phyloP scores from a whole-genome alignment of 2,329 filamentous ascomycete genomes.

The Periconia digitata region DNA sequence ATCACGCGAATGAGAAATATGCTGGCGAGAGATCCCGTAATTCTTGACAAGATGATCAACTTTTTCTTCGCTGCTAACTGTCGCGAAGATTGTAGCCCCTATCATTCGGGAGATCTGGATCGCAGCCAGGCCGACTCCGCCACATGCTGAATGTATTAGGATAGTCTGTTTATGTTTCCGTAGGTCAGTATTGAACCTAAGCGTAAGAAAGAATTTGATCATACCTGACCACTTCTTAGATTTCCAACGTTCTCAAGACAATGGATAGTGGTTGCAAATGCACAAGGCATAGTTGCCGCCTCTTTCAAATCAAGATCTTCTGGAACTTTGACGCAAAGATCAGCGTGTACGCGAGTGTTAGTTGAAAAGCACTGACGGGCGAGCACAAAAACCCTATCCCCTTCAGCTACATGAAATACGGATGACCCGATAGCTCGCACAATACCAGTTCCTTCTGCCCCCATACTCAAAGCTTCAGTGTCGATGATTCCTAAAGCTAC shows the following conservation, averaged over 20 bases:
- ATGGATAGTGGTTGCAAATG: constrained; percentile 26
- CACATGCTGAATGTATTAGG: constrained; percentile 23
- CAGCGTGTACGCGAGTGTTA: too few relatives aligned
- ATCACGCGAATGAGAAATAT: constrained; percentile 36
- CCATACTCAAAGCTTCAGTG: too few relatives aligned
- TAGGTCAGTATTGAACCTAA: too few relatives aligned
- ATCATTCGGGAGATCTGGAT: constrained; percentile 17
- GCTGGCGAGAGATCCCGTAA: constrained; percentile 20
- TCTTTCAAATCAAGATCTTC: constrained; percentile 26
- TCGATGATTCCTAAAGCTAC: too few relatives aligned
- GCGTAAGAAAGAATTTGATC: too few relatives aligned
- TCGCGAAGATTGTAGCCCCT: constrained; percentile 30
- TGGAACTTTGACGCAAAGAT: constrained; percentile 24
- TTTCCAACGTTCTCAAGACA: constrained; percentile 22
- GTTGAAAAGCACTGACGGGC: too few relatives aligned
- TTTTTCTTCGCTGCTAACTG: constrained; percentile 24
- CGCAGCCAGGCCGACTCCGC: constrained; percentile 21
- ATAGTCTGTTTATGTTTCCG: constrained; percentile 7
- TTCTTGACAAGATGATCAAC: constrained; percentile 12
- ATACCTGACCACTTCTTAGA: too few relatives aligned
- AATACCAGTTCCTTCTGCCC: too few relatives aligned
- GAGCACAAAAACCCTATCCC: too few relatives aligned
- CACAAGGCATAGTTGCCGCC: constrained; percentile 25
- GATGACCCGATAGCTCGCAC: too few relatives aligned
- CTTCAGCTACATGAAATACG: too few relatives aligned